Base-by-base conservation (phyloP, 202 grass and related monocot genomes). In the Dendrocalamus latiflorus region DNA sequence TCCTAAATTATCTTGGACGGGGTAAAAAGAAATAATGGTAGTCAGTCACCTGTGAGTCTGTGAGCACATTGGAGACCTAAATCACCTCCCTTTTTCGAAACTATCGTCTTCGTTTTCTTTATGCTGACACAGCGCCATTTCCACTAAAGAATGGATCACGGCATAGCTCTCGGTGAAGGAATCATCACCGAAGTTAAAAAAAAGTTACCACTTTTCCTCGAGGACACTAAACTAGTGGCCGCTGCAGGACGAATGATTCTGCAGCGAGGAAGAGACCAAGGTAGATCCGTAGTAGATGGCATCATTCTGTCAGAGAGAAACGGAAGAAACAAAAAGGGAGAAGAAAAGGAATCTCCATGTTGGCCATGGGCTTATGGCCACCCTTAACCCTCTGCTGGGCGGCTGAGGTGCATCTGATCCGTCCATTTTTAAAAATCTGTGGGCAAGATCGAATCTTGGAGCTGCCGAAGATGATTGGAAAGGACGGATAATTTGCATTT, bases 291-390 rank as follows among this genome's bases (percentile, higher is more conserved):
- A 20, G 64, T 25, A 11, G 53, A 68, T 41, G 47, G 58, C 59
- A 86, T 77, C 72, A 71, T 36, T 53, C 53, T 75, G 63, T 76
- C 85, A 81, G 78, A 14, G 45, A 68, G 60, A 34, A 58, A 58
- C 20, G n/a, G 33, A 41, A 57, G 50, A 58, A 64, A 66, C 58
- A 75, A 74, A 42, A 75, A 66, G 21, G 36, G 33, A 17, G 26
- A 14, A 12, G 54, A 71, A 33, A 71, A 69, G 64, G 64, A 62
- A 53, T 79, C 76, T 9, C 44, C 45, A 34, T 65, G 59, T 24
- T 38, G 25, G 34, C 17, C 11, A 30, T 42, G 39, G 39, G 39
- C 39, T 42, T 50, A 30, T 26, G 4, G 13, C 25, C 2, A 70
- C 21, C n/a, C 33, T 66, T 15, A 56, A 38, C 49, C 30, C 30